Evolutionary conservation across 2,329 filamentous ascomycete genomes (phyloP).

Genomic region (Phialophora expanda): DNA sequence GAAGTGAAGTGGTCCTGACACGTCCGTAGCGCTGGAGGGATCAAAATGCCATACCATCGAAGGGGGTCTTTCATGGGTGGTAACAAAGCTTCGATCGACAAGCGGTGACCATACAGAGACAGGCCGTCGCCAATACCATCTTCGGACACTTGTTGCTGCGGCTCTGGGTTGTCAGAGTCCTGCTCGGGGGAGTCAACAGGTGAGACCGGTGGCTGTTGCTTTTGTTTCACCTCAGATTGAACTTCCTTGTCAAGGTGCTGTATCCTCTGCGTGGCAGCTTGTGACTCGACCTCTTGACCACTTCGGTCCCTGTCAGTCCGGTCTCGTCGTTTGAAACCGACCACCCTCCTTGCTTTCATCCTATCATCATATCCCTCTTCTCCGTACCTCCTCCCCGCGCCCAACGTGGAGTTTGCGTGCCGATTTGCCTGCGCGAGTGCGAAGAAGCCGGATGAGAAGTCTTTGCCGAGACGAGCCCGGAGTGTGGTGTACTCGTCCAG

Average conservation of each 20-base stretch:
- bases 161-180: not conserved
- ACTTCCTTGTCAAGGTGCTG: not conserved
- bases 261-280: not conserved
- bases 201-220: not conserved
- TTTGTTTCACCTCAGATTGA: not conserved
- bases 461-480: conserved; percentile 35
- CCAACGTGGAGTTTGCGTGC: conserved; percentile 47
- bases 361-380: conserved; percentile 57
- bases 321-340: conserved; percentile 26
- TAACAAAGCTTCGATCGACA: not conserved
- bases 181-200: not conserved
- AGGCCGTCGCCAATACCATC: not conserved
- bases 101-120: not conserved
- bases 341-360: conserved; percentile 54
- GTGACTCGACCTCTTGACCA: conserved; percentile 28
- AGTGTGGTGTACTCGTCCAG: conserved; percentile 41
- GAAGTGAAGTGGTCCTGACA: conserved; percentile 52
- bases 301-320: conserved; percentile 32
- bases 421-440: conserved; percentile 57
- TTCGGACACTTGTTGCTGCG: not conserved
- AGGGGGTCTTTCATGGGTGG: conserved; percentile 47
- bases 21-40: conserved; percentile 51
- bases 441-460: conserved; percentile 49
- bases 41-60: conserved; percentile 57
- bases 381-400: conserved; percentile 52